These are phyloP conservation scores for Rhizoclosmatium globosum DNA, from an alignment of 192 early-diverging fungal species.

Conservation along the genomic window DNA sequence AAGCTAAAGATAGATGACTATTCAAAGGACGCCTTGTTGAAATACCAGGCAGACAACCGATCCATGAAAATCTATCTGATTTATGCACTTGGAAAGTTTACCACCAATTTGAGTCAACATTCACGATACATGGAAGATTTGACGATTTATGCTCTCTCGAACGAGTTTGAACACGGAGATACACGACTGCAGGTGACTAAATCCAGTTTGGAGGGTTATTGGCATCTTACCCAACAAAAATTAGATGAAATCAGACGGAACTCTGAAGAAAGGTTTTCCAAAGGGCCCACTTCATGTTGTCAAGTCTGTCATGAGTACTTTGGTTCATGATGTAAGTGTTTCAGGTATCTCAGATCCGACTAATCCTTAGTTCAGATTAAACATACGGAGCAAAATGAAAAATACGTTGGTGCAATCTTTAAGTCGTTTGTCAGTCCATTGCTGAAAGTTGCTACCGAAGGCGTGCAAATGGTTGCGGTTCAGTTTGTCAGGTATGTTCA, in stretches of 20 bases:
- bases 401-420: constrained; percentile 65
- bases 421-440: constrained; percentile 56
- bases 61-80: constrained; percentile 56
- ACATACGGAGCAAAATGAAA: constrained; percentile 54
- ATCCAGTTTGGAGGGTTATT: neutral
- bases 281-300: constrained; percentile 47
- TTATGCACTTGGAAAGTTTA: constrained; percentile 62
- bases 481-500: constrained; percentile 50
- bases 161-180: constrained; percentile 57
- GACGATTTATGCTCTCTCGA: constrained; percentile 52
- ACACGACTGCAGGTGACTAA: constrained; percentile 30
- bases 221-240: neutral
- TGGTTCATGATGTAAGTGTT: constrained; percentile 53
- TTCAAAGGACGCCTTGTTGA: constrained; percentile 3
- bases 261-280: constrained; percentile 17
- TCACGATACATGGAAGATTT: constrained; percentile 57
- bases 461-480: constrained; percentile 57
- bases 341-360: neutral
- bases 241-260: constrained; percentile 29
- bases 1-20: too few species aligned
- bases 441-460: constrained; percentile 48
- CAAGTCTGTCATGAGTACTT: constrained; percentile 44
- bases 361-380: constrained; percentile 43
- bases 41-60: constrained; percentile 40
- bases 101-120: constrained; percentile 43